Percentiles rank a stretch among this genome's conserved stretches.
These are phyloP conservation scores for Pseudomonodictys pantanalensis DNA, from an alignment of 495 filamentous ascomycete genomes.

Conservation along the genomic window DNA sequence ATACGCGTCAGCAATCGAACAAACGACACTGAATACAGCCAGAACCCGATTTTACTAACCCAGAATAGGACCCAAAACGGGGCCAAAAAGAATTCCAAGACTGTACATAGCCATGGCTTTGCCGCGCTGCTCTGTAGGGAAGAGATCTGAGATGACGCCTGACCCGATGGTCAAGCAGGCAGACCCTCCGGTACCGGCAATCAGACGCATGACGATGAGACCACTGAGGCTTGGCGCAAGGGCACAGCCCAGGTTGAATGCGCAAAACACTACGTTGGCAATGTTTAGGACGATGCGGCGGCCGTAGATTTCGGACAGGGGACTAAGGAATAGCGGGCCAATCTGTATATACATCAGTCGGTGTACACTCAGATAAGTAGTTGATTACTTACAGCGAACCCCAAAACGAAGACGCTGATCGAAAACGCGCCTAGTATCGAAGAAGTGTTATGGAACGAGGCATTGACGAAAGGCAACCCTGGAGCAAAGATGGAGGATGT, in stretches of 20 bases:
- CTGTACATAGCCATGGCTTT: slow-evolving; percentile 27
- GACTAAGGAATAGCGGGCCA: slow-evolving; percentile 66
- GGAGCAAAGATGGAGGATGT: slow-evolving; percentile 33
- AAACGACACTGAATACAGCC: not conserved
- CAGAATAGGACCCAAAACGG: slow-evolving; percentile 50
- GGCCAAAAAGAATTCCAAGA: slow-evolving; percentile 28
- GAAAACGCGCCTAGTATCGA: slow-evolving; percentile 50
- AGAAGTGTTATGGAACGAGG: slow-evolving; percentile 33
- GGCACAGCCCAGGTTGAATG: slow-evolving; percentile 69
- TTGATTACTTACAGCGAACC: slow-evolving; percentile 51
- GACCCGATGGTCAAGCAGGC: slow-evolving; percentile 53
- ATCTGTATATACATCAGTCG: slow-evolving; percentile 11
- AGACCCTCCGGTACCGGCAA: slow-evolving; percentile 61
- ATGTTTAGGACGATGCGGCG: slow-evolving; percentile 43
- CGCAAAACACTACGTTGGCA: slow-evolving; percentile 29
- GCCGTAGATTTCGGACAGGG: slow-evolving; percentile 73
- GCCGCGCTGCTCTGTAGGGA: slow-evolving; percentile 20
- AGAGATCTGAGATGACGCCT: slow-evolving; percentile 31
- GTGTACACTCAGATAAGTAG: not conserved
- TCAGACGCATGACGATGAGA: slow-evolving; percentile 63
- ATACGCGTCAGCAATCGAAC: slow-evolving; percentile 50
- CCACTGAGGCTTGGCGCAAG: slow-evolving; percentile 56
- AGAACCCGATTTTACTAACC: slow-evolving; percentile 48
- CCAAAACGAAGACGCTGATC: slow-evolving; percentile 58
- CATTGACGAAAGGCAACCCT: slow-evolving; percentile 16